Evolutionary conservation across 768 basidiomycete species (phyloP).

Genomic region (Amanita polypyramis): DNA sequence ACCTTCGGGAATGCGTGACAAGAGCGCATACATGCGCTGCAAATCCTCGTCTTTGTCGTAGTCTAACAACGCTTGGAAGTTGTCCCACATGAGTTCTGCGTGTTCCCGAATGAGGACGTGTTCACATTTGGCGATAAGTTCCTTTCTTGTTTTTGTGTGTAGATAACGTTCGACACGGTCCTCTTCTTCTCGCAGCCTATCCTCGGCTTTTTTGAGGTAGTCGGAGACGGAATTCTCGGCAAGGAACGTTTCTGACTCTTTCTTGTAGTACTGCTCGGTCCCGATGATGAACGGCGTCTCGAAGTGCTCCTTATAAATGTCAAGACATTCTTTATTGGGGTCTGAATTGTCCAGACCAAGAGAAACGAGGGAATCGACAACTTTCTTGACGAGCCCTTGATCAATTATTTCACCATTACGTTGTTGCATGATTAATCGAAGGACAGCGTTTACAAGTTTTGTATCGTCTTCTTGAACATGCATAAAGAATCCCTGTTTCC

Average conservation of each 20-base stretch:
- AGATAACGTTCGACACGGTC: constrained; percentile 94
- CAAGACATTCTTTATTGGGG: constrained; percentile 88
- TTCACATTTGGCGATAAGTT: constrained; percentile 82
- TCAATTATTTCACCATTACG: constrained; percentile 94
- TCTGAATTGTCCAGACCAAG: constrained; percentile 89
- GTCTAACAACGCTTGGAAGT: constrained; percentile 87
- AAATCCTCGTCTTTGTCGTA: constrained; percentile 95
- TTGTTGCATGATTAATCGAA: constrained; percentile 86
- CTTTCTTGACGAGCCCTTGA: constrained; percentile 92
- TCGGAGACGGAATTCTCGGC: constrained; percentile 89
- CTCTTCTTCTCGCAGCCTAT: constrained; percentile 89
- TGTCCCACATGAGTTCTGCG: constrained; percentile 85
- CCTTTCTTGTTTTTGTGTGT: constrained; percentile 83
- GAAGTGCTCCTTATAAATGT: constrained; percentile 91
- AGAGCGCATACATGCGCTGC: constrained; percentile 90
- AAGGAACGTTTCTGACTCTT: constrained; percentile 89
- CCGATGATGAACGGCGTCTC: constrained; percentile 81
- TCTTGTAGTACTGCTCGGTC: constrained; percentile 89
- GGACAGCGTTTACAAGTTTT: constrained; percentile 79
- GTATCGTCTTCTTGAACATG: constrained; percentile 71
- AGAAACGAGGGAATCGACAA: constrained; percentile 96
- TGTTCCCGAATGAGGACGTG: constrained; percentile 90
- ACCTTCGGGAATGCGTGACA: constrained; percentile 90
- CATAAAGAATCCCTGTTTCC: constrained; percentile 88
- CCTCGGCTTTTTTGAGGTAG: constrained; percentile 95